phyloP scores from a whole-genome alignment of 352 stramenopile genomes.

The Globisporangium carolinianum region DNA sequence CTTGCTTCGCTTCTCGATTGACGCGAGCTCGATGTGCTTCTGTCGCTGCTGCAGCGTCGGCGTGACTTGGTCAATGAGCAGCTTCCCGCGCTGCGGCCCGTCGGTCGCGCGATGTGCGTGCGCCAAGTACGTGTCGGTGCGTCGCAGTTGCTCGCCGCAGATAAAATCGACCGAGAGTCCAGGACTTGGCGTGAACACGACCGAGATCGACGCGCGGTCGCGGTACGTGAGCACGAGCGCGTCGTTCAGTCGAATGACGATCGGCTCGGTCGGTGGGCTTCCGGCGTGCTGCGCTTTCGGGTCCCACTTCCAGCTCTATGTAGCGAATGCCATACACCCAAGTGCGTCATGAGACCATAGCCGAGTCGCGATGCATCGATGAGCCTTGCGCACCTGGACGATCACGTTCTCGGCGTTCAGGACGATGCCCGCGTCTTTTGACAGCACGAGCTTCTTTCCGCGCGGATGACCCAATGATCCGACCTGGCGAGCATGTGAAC shows the following conservation, averaged over 20 bases:
- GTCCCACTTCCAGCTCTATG: constrained; percentile 58
- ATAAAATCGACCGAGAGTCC: constrained; percentile 59
- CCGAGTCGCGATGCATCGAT: too few relatives aligned
- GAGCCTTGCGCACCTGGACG: constrained; percentile 48
- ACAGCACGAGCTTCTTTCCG: constrained; percentile 56
- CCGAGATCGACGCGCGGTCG: constrained; percentile 48
- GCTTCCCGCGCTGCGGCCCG: constrained; percentile 40
- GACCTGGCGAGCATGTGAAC: constrained; percentile 20
- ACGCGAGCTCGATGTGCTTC: constrained; percentile 59
- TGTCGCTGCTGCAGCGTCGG: constrained; percentile 64
- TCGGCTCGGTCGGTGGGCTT: constrained; percentile 37
- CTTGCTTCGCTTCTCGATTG: constrained; percentile 67
- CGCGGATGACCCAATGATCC: constrained; percentile 45
- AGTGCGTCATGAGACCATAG: background rate
- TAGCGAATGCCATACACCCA: background rate
- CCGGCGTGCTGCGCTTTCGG: constrained; percentile 58
- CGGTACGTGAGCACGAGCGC: constrained; percentile 60
- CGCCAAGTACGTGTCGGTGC: constrained; percentile 67
- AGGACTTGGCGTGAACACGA: constrained; percentile 52
- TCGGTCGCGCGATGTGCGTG: constrained; percentile 31
- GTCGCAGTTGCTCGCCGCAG: constrained; percentile 62
- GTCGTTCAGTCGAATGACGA: constrained; percentile 73
- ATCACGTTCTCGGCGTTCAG: constrained; percentile 41
- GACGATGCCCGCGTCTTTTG: constrained; percentile 56
- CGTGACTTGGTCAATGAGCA: constrained; percentile 45